Base-by-base conservation (phyloP, 495 filamentous ascomycete genomes). In the Penicillium steckii region DNA sequence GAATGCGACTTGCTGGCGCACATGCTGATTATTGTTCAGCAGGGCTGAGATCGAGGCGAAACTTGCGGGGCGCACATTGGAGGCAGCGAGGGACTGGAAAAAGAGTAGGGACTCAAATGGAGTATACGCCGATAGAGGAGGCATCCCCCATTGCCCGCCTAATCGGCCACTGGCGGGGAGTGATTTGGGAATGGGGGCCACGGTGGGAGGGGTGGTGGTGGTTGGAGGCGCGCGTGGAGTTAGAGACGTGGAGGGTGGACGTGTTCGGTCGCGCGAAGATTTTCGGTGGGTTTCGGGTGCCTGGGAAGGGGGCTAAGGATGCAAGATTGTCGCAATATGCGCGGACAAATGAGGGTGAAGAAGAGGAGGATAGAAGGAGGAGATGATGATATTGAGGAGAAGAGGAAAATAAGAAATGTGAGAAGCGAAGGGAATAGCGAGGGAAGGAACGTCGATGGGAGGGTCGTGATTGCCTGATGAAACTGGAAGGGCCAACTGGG, bases 91-190 rank as follows among this genome's bases (percentile, higher is more conserved):
- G 8, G 87, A 85, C 69, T 95, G 91, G 72, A 96, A 94, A 55
- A 98, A 82, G 49, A 97, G 80, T 17, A 97, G 80, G 27, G 82
- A 85, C 78, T 97, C 93, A 74, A 96, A 87, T 46, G 87, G 86
- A 53, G 91, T 93, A 71, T 91, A 92, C 56, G 80, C 70, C 56
- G 79, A 78, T 66, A 83, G 67, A 64, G 74, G 71, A 77, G 78
- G 73, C 76, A 78, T 78, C 60, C 70, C 74, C 71, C 72, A 74
- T 72, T 73, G 68, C 66, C 70, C 70, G 71, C 64, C 64, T 51
- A 61, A 57, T 65, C 67, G 73, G 70, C 71, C 67, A 69, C 70
- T 68, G 63, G 72, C 62, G 62, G 68, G 57, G 46, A 62, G 56
- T 44, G 44, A 41, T 62, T 61, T 61, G 37, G 60, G 64, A 59